These are phyloP conservation scores for Senna tora DNA, from an alignment of 306 rosid genomes.

Conservation along the genomic window DNA sequence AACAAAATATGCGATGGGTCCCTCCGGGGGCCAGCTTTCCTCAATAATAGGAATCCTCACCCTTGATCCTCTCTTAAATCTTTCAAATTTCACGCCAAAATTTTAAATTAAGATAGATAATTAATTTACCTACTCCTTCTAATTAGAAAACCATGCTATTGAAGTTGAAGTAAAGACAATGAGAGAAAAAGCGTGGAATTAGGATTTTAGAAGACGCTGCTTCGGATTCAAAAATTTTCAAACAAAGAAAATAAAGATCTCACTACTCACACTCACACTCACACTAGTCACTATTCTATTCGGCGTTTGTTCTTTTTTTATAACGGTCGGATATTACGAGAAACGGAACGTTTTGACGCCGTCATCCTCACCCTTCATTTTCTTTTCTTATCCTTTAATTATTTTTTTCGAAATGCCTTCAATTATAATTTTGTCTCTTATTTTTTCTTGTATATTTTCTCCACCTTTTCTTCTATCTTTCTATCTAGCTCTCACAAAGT, in stretches of 20 bases:
- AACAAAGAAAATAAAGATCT: neutral
- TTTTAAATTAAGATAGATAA: neutral
- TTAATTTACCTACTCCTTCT: neutral
- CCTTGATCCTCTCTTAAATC: neutral
- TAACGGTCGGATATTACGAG: slow-evolving; percentile 28
- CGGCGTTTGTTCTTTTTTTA: slow-evolving; percentile 27
- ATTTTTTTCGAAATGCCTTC: neutral
- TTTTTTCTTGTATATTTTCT: neutral
- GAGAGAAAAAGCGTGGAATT: neutral
- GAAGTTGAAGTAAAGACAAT: neutral
- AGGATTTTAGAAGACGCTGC: neutral
- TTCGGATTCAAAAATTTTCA: slow-evolving; percentile 1
- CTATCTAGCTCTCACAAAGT: neutral
- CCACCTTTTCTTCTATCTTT: neutral
- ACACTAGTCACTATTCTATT: neutral
- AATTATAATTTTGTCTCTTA: neutral
- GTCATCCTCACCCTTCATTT: neutral
- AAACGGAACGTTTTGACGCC: slow-evolving; percentile 25
- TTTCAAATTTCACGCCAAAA: neutral
- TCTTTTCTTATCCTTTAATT: neutral
- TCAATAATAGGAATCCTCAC: slow-evolving; percentile 9
- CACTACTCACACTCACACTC: neutral
- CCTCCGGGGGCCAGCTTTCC: slow-evolving; percentile 17
- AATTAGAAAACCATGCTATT: neutral
- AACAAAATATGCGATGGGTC: slow-evolving; percentile 21